These are phyloP conservation scores for Aureobasidium zeae DNA, from an alignment of 2,329 filamentous ascomycete species.

Conservation along the genomic window DNA sequence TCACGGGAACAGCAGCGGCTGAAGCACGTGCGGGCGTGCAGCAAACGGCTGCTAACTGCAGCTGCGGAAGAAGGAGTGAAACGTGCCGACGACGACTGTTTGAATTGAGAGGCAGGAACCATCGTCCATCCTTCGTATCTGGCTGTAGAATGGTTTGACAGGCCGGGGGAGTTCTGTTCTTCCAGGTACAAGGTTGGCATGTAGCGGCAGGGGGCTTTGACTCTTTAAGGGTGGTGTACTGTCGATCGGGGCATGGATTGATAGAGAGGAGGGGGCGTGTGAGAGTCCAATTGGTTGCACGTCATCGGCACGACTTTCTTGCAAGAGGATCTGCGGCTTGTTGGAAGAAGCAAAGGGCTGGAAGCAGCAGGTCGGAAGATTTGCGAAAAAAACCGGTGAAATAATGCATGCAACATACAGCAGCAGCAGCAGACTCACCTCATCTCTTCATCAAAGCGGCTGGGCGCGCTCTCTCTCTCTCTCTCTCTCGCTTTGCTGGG, in stretches of 20 bases:
- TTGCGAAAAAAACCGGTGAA: constrained; percentile 4
- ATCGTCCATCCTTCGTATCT: too few species aligned
- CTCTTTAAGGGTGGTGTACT: too few species aligned
- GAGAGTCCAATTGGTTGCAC: constrained; percentile 9
- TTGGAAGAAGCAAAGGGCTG: constrained; percentile 1
- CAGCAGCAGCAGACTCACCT: constrained; percentile 2
- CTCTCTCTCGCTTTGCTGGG: background rate
- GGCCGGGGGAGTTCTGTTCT: background rate
- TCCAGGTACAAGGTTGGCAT: background rate
- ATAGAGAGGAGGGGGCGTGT: too few species aligned
- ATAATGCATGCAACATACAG: background rate
- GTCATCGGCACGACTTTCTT: constrained; percentile 10
- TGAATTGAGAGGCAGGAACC: constrained; percentile 5
- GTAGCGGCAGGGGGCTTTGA: constrained; percentile 7
- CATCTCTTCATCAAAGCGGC: constrained; percentile 5
- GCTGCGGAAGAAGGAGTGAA: constrained; percentile 9
- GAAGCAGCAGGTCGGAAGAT: background rate
- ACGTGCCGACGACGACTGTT: constrained; percentile 8
- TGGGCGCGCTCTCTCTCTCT: background rate
- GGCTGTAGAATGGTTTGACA: too few species aligned
- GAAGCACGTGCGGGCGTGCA: background rate
- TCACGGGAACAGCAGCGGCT: background rate
- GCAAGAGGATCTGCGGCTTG: constrained; percentile 7
- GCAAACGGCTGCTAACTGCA: too few species aligned
- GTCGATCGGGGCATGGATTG: too few species aligned